Conservation (phyloP, 345 rosid genomes). For the Melaleuca quinquenervia region DNA sequence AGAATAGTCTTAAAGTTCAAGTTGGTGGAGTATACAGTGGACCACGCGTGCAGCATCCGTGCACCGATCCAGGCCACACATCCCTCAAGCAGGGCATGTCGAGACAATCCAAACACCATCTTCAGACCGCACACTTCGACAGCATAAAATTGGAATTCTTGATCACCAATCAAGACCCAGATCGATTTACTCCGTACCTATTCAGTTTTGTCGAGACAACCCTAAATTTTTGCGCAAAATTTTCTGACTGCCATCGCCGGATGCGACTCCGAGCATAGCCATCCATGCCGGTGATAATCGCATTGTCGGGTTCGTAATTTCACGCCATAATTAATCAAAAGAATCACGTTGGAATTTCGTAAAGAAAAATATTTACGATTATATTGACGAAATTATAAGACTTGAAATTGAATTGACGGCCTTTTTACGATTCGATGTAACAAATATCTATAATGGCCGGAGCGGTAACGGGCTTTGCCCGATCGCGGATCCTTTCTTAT, state of each 20-base stretch:
- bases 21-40: not conserved
- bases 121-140: too few species aligned
- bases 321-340: rapidly evolving
- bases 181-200: not conserved
- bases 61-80: not conserved
- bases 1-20: not conserved
- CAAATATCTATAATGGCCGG: rapidly evolving
- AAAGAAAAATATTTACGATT: rapidly evolving
- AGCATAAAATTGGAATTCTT: not conserved
- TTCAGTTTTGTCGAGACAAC: rapidly evolving
- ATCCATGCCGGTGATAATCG: rapidly evolving
- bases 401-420: rapidly evolving
- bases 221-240: not conserved
- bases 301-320: rapidly evolving
- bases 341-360: rapidly evolving
- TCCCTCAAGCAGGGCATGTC: not conserved
- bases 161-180: not conserved
- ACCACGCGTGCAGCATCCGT: not conserved
- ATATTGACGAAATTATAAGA: not conserved
- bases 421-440: rapidly evolving
- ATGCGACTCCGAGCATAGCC: rapidly evolving
- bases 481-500: too few species aligned
- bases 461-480: not conserved
- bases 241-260: rapidly evolving
- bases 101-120: too few species aligned